Evolutionary conservation across 1,284 basidiomycete genomes (phyloP), one percentile per base, ranked within the genome.

Genomic region (Tranzscheliella williamsii): DNA sequence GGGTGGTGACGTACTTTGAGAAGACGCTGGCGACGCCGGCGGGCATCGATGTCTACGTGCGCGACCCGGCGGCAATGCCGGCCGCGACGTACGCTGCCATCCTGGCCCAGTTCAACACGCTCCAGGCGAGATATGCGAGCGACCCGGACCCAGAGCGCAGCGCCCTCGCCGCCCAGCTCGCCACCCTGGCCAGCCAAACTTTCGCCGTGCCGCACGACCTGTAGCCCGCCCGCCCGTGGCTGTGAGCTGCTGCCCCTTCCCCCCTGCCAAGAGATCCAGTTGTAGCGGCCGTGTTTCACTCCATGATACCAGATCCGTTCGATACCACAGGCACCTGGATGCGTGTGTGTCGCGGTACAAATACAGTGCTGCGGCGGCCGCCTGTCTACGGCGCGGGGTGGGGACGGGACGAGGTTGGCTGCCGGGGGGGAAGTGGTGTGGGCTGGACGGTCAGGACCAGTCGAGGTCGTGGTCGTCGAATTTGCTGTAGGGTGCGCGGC

Each of bases 391-490:
- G n/a, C n/a, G n/a, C n/a, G n/a, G n/a, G n/a, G n/a, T n/a, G n/a
- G n/a, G n/a, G n/a, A n/a, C n/a, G n/a, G n/a, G n/a, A n/a, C n/a
- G n/a, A n/a, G n/a, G n/a, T n/a, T n/a, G n/a, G n/a, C n/a, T n/a
- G n/a, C n/a, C n/a, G n/a, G n/a, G n/a, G n/a, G n/a, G n/a, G n/a
- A n/a, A n/a, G n/a, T n/a, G n/a, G n/a, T n/a, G n/a, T n/a, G n/a
- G n/a, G n/a, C n/a, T n/a, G n/a, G n/a, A n/a, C n/a, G n/a, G n/a
- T 38, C 52, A 72, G 21, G 54, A 63, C 72, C 70, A 74, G 35
- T 74, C 72, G 12, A 74, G 49, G 31, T 74, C 70, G 31, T 70
- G 66, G 34, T 74, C 68, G 42, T 67, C 46, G 17, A 73, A 62
- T 36, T 71, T 52, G 36, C 22, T 62, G 41, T 44, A 50, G 22